phyloP scores from a whole-genome alignment of 768 basidiomycete genomes.

The Trametes maxima region DNA sequence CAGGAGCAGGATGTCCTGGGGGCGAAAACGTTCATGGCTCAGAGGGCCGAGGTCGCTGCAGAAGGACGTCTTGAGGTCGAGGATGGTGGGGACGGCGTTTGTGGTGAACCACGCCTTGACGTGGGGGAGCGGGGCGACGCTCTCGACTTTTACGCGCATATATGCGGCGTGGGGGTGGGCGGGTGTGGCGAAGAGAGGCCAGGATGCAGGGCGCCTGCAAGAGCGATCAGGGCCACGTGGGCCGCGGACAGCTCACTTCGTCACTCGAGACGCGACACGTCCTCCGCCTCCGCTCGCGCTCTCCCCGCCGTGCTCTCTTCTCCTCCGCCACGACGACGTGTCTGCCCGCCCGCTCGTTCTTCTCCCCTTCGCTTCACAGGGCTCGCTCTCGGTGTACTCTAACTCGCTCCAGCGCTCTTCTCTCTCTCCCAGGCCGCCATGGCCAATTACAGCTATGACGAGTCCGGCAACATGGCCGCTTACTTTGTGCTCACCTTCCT shows the following conservation, averaged over 20 bases:
- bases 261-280: neutral
- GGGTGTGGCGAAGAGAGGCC: neutral
- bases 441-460: conserved; percentile 87
- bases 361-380: neutral
- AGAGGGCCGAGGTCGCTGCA: conserved; percentile 27
- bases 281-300: neutral
- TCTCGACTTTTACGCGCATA: conserved; percentile 34
- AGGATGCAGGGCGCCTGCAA: no score
- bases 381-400: conserved; percentile 17
- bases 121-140: conserved; percentile 27
- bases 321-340: conserved; percentile 14
- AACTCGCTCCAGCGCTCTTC: conserved; percentile 3
- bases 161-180: neutral
- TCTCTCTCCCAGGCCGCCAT: conserved; percentile 40
- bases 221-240: neutral
- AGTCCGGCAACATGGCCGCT: conserved; percentile 81
- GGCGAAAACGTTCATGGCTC: conserved; percentile 7
- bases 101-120: conserved; percentile 34
- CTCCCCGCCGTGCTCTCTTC: neutral
- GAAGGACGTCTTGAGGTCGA: conserved; percentile 30
- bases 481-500: conserved; percentile 94
- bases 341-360: conserved; percentile 10
- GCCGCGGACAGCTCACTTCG: no score
- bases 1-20: conserved; percentile 26
- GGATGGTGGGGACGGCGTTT: conserved; percentile 24